These are phyloP conservation scores for Populus tomentosa DNA, from an alignment of 441 rosid species.

Conservation along the genomic window DNA sequence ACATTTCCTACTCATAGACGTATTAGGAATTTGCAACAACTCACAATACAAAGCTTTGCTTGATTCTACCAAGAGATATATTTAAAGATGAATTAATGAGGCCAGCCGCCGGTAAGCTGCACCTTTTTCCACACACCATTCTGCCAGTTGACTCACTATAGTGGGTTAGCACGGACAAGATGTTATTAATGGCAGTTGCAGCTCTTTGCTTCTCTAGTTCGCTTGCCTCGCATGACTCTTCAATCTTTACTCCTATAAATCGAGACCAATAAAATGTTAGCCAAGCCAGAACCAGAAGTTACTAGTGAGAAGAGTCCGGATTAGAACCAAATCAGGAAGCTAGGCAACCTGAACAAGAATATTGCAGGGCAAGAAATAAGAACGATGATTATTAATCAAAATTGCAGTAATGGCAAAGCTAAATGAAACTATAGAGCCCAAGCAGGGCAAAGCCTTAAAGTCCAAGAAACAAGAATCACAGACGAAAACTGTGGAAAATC, in stretches of 20 bases:
- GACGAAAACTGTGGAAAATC: no score
- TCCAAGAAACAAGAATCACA: neutral
- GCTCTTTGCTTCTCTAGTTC: slow-evolving; percentile 67
- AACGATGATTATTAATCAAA: neutral
- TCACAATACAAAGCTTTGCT: slow-evolving; percentile 99
- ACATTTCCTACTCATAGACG: slow-evolving; percentile 9
- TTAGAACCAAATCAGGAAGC: neutral
- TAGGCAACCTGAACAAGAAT: neutral
- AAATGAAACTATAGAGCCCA: neutral
- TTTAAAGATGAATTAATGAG: slow-evolving; percentile 58
- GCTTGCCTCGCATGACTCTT: slow-evolving; percentile 66
- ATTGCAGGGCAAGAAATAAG: neutral
- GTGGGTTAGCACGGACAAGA: slow-evolving; percentile 55
- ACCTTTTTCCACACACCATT: slow-evolving; percentile 59
- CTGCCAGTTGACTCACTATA: slow-evolving; percentile 59
- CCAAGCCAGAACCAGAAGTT: neutral
- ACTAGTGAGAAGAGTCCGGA: neutral
- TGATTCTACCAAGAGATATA: slow-evolving; percentile 99
- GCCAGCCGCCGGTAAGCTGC: slow-evolving; percentile 35
- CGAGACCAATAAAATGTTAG: slow-evolving; percentile 5
- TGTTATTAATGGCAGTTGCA: slow-evolving; percentile 36
- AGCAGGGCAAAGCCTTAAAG: neutral
- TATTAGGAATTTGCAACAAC: slow-evolving; percentile 39
- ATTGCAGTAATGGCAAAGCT: neutral
- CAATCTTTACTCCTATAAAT: slow-evolving; percentile 43